A percentile compares a stretch with the other conserved stretches of the same genome.
phyloP scores from a whole-genome alignment of 2,329 filamentous ascomycete species.

The Fusarium compactum region DNA sequence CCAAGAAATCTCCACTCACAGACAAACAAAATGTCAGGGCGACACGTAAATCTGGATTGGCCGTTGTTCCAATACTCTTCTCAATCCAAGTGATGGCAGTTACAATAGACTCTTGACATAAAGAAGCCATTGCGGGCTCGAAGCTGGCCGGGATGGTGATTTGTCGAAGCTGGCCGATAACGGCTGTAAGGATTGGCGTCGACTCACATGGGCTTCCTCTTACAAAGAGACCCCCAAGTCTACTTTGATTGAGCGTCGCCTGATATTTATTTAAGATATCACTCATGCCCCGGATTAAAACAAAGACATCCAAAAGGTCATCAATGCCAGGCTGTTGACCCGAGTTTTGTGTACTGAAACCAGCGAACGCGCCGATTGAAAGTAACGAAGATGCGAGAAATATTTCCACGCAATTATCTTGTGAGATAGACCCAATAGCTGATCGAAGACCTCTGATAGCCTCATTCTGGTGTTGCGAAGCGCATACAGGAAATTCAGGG shows the following conservation, averaged over 20 bases:
- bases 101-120: conserved; percentile 17
- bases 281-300: conserved; percentile 50
- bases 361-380: conserved; percentile 49
- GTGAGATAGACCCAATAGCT: conserved; percentile 42
- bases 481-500: conserved; percentile 41
- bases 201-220: background rate
- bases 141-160: conserved; percentile 15
- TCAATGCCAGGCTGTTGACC: conserved; percentile 44
- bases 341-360: conserved; percentile 37
- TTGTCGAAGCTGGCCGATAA: conserved; percentile 22
- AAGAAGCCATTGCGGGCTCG: background rate
- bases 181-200: conserved; percentile 7
- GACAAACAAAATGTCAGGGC: conserved; percentile 33
- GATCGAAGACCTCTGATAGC: conserved; percentile 49
- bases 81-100: conserved; percentile 16
- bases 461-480: conserved; percentile 51
- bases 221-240: conserved; percentile 11
- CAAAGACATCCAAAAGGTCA: conserved; percentile 51
- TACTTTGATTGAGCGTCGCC: conserved; percentile 8
- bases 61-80: background rate
- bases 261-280: conserved; percentile 47
- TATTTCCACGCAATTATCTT: conserved; percentile 50
- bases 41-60: conserved; percentile 8
- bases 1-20: conserved; percentile 27
- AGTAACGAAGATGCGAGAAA: conserved; percentile 52